A percentile compares a stretch with the other conserved stretches of the same genome.
Evolutionary conservation across 805 yeast genomes (phyloP).

Genomic region (Lachancea kluyveri): DNA sequence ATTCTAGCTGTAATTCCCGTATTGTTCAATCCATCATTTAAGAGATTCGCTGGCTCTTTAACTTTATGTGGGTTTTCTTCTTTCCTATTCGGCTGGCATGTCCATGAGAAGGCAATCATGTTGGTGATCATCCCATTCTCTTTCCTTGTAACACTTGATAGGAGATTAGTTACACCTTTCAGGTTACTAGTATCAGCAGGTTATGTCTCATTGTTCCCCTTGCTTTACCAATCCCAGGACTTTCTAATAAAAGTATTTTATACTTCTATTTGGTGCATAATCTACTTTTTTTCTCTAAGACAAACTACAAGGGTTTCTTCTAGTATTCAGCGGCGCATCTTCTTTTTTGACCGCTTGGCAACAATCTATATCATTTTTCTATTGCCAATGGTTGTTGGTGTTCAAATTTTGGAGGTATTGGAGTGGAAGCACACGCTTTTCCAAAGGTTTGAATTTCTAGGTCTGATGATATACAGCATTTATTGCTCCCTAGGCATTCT

Average conservation of each 20-base stretch:
- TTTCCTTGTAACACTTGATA: slow-evolving; percentile 64
- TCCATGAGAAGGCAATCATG: slow-evolving; percentile 95
- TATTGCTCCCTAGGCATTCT: slow-evolving; percentile 84
- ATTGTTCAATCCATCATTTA: slow-evolving; percentile 63
- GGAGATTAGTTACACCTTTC: slow-evolving; percentile 65
- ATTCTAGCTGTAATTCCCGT: slow-evolving; percentile 67
- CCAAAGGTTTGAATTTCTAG: slow-evolving; percentile 61
- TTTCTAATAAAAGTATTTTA: slow-evolving; percentile 69
- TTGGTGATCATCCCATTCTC: slow-evolving; percentile 83
- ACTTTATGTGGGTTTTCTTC: slow-evolving; percentile 89
- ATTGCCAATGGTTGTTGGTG: slow-evolving; percentile 50
- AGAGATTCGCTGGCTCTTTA: slow-evolving; percentile 75
- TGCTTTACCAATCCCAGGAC: slow-evolving; percentile 74
- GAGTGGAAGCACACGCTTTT: slow-evolving; percentile 47
- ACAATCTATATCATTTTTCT: slow-evolving; percentile 62
- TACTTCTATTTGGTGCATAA: slow-evolving; percentile 80
- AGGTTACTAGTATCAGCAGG: slow-evolving; percentile 72
- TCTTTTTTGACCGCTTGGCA: slow-evolving; percentile 66
- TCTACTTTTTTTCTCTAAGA: slow-evolving; percentile 65
- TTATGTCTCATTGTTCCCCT: slow-evolving; percentile 81
- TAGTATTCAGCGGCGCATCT: slow-evolving; percentile 41
- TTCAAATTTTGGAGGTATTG: slow-evolving; percentile 47
- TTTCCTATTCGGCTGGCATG: slow-evolving; percentile 97
- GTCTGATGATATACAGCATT: slow-evolving; percentile 76
- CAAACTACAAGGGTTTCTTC: slow-evolving; percentile 50